These are phyloP conservation scores for Paspalum notatum DNA, from an alignment of 176 grass and related monocot species.

Conservation along the genomic window DNA sequence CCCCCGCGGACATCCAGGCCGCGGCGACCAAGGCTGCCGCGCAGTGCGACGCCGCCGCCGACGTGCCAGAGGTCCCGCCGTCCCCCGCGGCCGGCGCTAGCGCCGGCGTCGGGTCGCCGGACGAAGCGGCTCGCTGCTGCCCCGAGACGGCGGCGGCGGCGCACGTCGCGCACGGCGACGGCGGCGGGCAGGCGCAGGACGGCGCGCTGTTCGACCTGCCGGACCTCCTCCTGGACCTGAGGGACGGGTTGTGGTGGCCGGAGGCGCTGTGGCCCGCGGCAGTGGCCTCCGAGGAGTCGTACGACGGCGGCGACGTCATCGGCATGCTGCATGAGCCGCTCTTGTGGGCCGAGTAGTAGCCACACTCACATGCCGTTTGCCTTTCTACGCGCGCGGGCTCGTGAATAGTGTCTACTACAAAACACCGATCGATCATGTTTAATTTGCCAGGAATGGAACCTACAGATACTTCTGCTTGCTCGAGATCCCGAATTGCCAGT, in stretches of 20 bases:
- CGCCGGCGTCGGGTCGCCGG: background rate
- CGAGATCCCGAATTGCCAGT: too few species aligned
- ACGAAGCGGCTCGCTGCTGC: background rate
- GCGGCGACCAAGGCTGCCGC: conserved; percentile 49
- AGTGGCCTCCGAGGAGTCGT: conserved; percentile 47
- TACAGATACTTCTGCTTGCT: too few species aligned
- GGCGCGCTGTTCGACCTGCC: conserved; percentile 59
- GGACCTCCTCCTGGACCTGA: conserved; percentile 61
- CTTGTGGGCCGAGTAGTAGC: conserved; percentile 54
- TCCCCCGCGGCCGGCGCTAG: background rate
- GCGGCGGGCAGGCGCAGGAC: conserved; percentile 5
- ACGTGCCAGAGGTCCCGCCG: conserved; percentile 5
- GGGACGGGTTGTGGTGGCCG: conserved; percentile 56
- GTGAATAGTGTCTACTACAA: too few species aligned
- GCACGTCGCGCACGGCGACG: background rate
- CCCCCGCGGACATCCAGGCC: conserved; percentile 59
- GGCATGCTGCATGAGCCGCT: conserved; percentile 38
- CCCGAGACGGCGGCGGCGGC: background rate
- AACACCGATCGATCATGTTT: too few species aligned
- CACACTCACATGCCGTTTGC: too few species aligned
- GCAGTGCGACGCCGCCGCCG: conserved; percentile 38
- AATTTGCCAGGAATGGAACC: too few species aligned
- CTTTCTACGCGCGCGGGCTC: too few species aligned
- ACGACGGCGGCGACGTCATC: conserved; percentile 46
- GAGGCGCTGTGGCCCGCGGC: conserved; percentile 34